Base-by-base conservation (phyloP, 352 stramenopile genomes). In the Globisporangium alternatum region DNA sequence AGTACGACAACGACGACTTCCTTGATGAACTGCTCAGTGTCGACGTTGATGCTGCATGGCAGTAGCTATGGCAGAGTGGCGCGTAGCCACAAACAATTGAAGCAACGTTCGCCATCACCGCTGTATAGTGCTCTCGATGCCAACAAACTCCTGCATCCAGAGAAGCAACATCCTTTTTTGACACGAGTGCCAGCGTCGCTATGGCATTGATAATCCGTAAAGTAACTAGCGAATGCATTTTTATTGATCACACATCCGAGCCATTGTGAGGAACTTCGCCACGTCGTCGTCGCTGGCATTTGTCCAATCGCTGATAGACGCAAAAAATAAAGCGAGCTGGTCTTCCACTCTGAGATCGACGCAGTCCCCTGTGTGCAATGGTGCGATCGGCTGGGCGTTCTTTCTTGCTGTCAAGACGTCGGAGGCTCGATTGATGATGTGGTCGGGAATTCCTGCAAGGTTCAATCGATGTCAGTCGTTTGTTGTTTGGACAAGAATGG, bases 11-110 rank as follows among this genome's bases (percentile, higher is more conserved):
- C 53, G 64, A 79, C 30, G 67, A 76, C 19, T 63, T 61, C 12
- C 70, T 91, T 4, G 72, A 86, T 21, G 78, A 89, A 39, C 52
- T 89, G 17, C 52, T 91, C 10, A 86, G 64, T 51, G 75, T 81
- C 17, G 75, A 90, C 5, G 65, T 92, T 48, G 77, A 85, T 37
- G 65, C 76, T 51, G 59, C 65, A 8, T 65, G 58, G 6, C 52
- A 66, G 17, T 66, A 63, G 39, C 0, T 25, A 15, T 19, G 28
- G 22, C 7, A 41, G 15, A 22, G 12, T 39, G 10, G 28, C 15
- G 7, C 21, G 22, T 12, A 60, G 17, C 8, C 13, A 2, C 33
- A 51, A 21, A 21, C 15, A 51, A n/a, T 28, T 33, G 54, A 33
- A 60, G 21, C 54, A 57, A 28, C 8, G 9, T n/a, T 17, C 17